A percentile compares a stretch with the other conserved stretches of the same genome.
Evolutionary conservation across 805 yeast genomes (phyloP).

Genomic region (Metschnikowia gelsemii): DNA sequence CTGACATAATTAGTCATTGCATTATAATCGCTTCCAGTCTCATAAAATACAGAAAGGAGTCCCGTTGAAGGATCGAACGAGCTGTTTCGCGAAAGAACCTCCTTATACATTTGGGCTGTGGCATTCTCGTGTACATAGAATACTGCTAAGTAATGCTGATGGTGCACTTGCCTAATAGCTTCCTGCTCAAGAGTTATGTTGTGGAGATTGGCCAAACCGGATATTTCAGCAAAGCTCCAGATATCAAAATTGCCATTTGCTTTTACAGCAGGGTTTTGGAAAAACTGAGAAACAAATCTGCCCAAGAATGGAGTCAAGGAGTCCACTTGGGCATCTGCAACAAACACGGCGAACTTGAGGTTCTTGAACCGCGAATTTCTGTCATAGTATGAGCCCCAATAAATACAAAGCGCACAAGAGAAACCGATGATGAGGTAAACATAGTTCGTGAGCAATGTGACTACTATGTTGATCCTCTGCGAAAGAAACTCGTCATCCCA

Average conservation of each 20-base stretch:
- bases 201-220: conserved; percentile 21
- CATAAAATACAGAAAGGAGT: conserved; percentile 28
- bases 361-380: conserved; percentile 23
- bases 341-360: conserved; percentile 27
- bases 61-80: conserved; percentile 22
- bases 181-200: conserved; percentile 27
- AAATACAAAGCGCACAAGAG: conserved; percentile 26
- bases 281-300: conserved; percentile 20
- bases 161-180: conserved; percentile 31
- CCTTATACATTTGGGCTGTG: conserved; percentile 25
- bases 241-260: conserved; percentile 27
- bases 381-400: conserved; percentile 34
- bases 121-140: conserved; percentile 32
- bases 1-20: conserved; percentile 27
- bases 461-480: conserved; percentile 23
- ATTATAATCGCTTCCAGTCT: conserved; percentile 36
- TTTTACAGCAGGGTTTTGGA: conserved; percentile 23
- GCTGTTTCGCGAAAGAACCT: conserved; percentile 19
- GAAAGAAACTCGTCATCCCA: conserved; percentile 32
- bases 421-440: conserved; percentile 25
- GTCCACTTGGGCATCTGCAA: conserved; percentile 27
- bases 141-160: conserved; percentile 32
- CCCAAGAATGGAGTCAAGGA: conserved; percentile 28
- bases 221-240: conserved; percentile 21
- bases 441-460: conserved; percentile 28